Evolutionary conservation across 768 basidiomycete genomes (phyloP).

Genomic region (Hypholoma sublateritium): DNA sequence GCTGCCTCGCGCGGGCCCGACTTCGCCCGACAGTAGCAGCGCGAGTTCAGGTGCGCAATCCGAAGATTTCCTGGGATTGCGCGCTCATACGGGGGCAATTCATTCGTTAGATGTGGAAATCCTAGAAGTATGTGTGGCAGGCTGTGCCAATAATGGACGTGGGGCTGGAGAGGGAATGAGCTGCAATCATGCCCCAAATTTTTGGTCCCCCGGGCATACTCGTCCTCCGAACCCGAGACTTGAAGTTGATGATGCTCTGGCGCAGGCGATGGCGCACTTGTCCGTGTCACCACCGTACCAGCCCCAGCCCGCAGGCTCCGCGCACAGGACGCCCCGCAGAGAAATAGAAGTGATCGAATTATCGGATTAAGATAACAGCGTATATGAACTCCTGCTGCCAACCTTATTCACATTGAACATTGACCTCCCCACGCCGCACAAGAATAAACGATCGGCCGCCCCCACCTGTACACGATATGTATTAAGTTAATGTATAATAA

Average conservation of each 20-base stretch:
- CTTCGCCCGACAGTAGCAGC: not conserved
- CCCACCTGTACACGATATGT: not conserved
- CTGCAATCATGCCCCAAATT: not conserved
- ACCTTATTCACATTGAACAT: too few relatives aligned
- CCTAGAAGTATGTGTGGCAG: not conserved
- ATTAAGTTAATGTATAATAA: constrained; percentile 2
- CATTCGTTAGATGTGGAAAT: not conserved
- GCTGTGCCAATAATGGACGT: too few relatives aligned
- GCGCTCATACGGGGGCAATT: not conserved
- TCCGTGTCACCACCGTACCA: constrained; percentile 5
- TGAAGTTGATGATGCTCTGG: not conserved
- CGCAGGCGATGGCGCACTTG: constrained; percentile 6
- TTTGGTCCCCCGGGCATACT: not conserved
- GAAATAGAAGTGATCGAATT: constrained; percentile 17
- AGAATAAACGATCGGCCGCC: too few relatives aligned
- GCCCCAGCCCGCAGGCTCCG: not conserved
- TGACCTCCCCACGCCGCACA: too few relatives aligned
- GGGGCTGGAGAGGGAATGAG: too few relatives aligned
- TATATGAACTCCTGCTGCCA: not conserved
- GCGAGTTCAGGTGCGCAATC: not conserved
- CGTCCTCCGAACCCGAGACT: not conserved
- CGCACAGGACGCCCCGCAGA: not conserved
- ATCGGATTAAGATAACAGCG: constrained; percentile 17
- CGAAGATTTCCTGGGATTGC: too few relatives aligned
- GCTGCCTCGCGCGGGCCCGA: not conserved